phyloP scores from a whole-genome alignment of 352 stramenopile species.

The Globisporangium ultimum region DNA sequence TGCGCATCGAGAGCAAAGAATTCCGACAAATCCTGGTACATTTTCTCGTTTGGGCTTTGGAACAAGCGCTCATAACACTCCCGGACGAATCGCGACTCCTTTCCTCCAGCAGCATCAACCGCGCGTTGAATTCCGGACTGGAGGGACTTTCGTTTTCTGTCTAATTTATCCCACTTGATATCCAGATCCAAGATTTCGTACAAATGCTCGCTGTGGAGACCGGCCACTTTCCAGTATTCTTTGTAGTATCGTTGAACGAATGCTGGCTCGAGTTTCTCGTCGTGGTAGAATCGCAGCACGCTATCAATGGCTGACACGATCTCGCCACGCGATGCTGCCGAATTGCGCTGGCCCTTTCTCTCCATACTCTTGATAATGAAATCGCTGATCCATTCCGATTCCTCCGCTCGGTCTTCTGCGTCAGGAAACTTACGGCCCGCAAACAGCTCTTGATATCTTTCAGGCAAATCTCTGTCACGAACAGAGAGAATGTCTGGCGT shows the following conservation, averaged over 20 bases:
- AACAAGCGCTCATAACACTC: conserved; percentile 82
- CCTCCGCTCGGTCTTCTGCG: conserved; percentile 78
- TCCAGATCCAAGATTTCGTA: conserved; percentile 88
- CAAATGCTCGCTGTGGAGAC: conserved; percentile 71
- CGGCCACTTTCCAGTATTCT: conserved; percentile 88
- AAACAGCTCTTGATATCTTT: conserved; percentile 80
- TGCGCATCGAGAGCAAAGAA: conserved; percentile 80
- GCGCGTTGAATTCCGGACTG: conserved; percentile 63
- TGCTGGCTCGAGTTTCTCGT: conserved; percentile 84
- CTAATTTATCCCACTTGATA: conserved; percentile 86
- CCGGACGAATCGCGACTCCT: conserved; percentile 78
- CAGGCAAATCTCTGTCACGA: conserved; percentile 75
- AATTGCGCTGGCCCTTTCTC: conserved; percentile 37
- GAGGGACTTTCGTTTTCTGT: conserved; percentile 78
- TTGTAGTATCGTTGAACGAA: conserved; percentile 91
- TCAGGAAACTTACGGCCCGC: conserved; percentile 72
- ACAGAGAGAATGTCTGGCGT: conserved; percentile 77
- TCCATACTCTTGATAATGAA: conserved; percentile 84
- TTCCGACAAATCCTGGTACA: conserved; percentile 81
- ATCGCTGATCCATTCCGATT: conserved; percentile 88
- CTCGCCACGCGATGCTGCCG: conserved; percentile 65
- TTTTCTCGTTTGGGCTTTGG: conserved; percentile 72
- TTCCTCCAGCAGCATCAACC: conserved; percentile 61
- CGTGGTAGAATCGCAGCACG: conserved; percentile 86
- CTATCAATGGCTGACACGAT: conserved; percentile 88